A percentile compares a stretch with the other conserved stretches of the same genome.
phyloP scores from a whole-genome alignment of 2,329 filamentous ascomycete species.

The Ceratocystis destructans region DNA sequence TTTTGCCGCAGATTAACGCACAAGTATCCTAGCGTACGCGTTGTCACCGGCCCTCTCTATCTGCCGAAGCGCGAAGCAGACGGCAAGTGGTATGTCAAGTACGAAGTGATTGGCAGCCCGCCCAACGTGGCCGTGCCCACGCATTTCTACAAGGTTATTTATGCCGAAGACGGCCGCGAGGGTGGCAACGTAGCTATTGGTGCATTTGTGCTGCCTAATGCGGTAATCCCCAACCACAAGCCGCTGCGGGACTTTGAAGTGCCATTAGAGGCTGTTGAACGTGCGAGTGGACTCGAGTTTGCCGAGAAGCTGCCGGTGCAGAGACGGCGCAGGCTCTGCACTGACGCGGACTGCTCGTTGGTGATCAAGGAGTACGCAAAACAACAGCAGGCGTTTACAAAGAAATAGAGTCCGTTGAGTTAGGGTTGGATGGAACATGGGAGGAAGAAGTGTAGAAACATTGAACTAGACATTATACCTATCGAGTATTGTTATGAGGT shows the following conservation, averaged over 20 bases:
- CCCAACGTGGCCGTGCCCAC: slow-evolving; percentile 93
- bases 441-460: background rate
- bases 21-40: slow-evolving; percentile 71
- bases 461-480: slow-evolving; percentile 1
- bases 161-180: slow-evolving; percentile 65
- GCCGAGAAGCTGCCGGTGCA: slow-evolving; percentile 60
- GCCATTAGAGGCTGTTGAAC: slow-evolving; percentile 80
- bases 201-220: slow-evolving; percentile 92
- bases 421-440: background rate
- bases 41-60: slow-evolving; percentile 90
- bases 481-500: background rate
- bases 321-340: slow-evolving; percentile 66
- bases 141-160: slow-evolving; percentile 99
- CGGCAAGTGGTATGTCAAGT: slow-evolving; percentile 88
- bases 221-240: slow-evolving; percentile 73
- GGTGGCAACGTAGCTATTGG: slow-evolving; percentile 72
- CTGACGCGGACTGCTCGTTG: slow-evolving; percentile 72
- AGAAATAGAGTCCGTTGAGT: slow-evolving; percentile 22
- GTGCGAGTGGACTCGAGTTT: slow-evolving; percentile 85
- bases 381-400: slow-evolving; percentile 44
- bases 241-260: slow-evolving; percentile 87
- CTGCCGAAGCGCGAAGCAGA: slow-evolving; percentile 73
- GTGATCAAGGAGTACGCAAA: slow-evolving; percentile 67
- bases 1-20: slow-evolving; percentile 77
- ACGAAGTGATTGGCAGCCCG: slow-evolving; percentile 89